phyloP scores from a whole-genome alignment of 495 filamentous ascomycete genomes.

The Tuber borchii region DNA sequence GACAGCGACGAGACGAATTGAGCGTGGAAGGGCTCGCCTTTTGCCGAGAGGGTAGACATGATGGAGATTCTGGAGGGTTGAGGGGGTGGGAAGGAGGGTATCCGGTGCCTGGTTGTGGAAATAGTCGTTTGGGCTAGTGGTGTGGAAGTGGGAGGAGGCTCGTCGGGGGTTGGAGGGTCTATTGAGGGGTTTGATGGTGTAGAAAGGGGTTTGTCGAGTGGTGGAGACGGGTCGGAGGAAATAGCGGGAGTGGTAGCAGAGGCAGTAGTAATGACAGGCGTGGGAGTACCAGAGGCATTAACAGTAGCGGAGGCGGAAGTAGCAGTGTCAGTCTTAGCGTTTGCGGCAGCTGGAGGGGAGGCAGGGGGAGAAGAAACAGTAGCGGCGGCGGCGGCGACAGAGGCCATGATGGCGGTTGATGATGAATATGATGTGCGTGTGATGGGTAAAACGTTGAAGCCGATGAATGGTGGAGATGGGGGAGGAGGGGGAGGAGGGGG shows the following conservation, averaged over 20 bases:
- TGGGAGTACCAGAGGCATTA: constrained; percentile 9
- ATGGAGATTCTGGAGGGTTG: constrained; percentile 59
- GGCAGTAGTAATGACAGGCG: constrained; percentile 7
- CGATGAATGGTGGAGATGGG: constrained; percentile 14
- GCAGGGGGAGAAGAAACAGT: constrained; percentile 7
- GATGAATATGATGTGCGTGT: constrained; percentile 6
- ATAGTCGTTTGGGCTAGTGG: constrained; percentile 48
- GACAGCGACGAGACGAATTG: constrained; percentile 81
- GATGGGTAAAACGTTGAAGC: constrained; percentile 7
- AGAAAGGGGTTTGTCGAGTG: constrained; percentile 37
- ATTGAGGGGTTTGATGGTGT: constrained; percentile 42
- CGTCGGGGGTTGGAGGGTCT: constrained; percentile 32
- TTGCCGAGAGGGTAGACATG: constrained; percentile 61
- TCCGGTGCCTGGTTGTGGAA: constrained; percentile 51
- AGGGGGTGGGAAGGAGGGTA: constrained; percentile 54
- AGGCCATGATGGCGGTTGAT: constrained; percentile 30
- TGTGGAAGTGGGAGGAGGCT: constrained; percentile 47
- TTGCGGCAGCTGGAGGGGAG: constrained; percentile 6
- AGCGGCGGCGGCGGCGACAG: constrained; percentile 30
- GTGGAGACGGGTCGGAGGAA: constrained; percentile 25
- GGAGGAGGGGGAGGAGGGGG: too few relatives aligned
- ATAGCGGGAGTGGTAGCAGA: constrained; percentile 25
- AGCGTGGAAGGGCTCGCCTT: constrained; percentile 67
- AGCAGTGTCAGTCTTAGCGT: constrained; percentile 29
- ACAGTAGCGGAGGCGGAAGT: constrained; percentile 2